Evolutionary conservation across 1,284 basidiomycete species (phyloP).

Genomic region (Ganoderma resinaceum): DNA sequence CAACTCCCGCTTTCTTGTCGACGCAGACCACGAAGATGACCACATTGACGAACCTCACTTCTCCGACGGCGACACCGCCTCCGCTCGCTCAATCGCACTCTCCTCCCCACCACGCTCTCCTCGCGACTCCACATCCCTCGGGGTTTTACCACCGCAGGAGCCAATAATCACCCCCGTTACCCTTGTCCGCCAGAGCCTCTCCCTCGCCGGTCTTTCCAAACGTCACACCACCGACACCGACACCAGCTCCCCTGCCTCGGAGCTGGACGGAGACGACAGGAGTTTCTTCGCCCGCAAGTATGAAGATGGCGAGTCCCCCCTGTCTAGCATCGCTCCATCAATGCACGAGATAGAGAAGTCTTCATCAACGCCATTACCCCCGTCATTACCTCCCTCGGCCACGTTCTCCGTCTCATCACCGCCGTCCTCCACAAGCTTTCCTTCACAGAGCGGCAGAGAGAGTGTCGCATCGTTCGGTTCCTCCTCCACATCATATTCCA

Average conservation of each 20-base stretch:
- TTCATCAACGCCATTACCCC: slow-evolving; percentile 24
- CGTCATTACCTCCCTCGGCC: slow-evolving; percentile 29
- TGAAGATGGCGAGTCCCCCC: slow-evolving; percentile 51
- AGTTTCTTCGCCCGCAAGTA: slow-evolving; percentile 53
- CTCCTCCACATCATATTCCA: slow-evolving; percentile 66
- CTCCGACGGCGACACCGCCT: slow-evolving; percentile 77
- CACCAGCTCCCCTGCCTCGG: slow-evolving; percentile 51
- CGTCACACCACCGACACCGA: slow-evolving; percentile 54
- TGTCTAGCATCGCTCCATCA: slow-evolving; percentile 59
- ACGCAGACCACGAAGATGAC: slow-evolving; percentile 34
- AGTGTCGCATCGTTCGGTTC: slow-evolving; percentile 68
- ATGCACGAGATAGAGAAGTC: slow-evolving; percentile 49
- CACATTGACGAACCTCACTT: slow-evolving; percentile 38
- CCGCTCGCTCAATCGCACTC: slow-evolving; percentile 77
- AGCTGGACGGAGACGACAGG: slow-evolving; percentile 43
- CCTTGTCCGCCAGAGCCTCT: slow-evolving; percentile 38
- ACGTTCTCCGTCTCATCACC: slow-evolving; percentile 28
- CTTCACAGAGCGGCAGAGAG: slow-evolving; percentile 52
- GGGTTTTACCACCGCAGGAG: slow-evolving; percentile 34
- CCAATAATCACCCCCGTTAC: slow-evolving; percentile 34
- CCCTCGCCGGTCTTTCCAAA: slow-evolving; percentile 29
- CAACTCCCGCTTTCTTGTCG: slow-evolving; percentile 39
- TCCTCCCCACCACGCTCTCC: slow-evolving; percentile 57
- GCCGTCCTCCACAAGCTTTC: slow-evolving; percentile 32
- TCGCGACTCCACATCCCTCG: slow-evolving; percentile 46